Conservation (phyloP, 176 grass and related monocot genomes). For the Triticum timopheevii region DNA sequence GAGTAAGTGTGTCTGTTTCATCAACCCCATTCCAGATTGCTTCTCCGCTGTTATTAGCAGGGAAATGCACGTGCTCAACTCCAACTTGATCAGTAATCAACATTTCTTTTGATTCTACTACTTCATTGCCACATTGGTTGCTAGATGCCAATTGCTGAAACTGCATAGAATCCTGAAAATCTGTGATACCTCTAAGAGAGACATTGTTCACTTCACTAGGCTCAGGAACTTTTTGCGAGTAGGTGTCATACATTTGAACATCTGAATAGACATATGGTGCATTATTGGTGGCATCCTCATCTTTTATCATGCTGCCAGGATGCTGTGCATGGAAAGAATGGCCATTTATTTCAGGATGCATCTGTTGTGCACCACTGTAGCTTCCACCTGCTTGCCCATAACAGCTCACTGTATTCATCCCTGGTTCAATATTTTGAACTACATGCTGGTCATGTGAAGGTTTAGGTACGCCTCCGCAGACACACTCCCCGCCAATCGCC, state of each 20-base stretch:
- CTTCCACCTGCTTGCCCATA: slow-evolving; percentile 35
- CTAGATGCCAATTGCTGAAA: slow-evolving; percentile 42
- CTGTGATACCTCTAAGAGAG: slow-evolving; percentile 41
- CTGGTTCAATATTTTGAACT: slow-evolving; percentile 46
- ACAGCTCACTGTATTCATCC: slow-evolving; percentile 24
- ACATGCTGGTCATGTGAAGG: slow-evolving; percentile 29
- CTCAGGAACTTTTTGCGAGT: slow-evolving; percentile 39
- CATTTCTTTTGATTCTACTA: slow-evolving; percentile 39
- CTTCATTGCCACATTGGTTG: slow-evolving; percentile 40
- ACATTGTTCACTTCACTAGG: slow-evolving; percentile 28
- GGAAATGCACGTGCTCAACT: slow-evolving; percentile 35
- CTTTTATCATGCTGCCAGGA: slow-evolving; percentile 37
- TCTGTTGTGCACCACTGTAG: slow-evolving; percentile 35
- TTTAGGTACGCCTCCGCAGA: slow-evolving; percentile 38
- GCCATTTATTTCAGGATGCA: slow-evolving; percentile 43
- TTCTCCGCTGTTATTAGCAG: slow-evolving; percentile 19
- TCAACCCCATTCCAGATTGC: slow-evolving; percentile 41
- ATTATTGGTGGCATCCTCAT: slow-evolving; percentile 24
- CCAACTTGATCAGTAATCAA: slow-evolving; percentile 35
- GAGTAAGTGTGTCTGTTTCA: slow-evolving; percentile 20
- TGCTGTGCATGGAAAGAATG: slow-evolving; percentile 50
- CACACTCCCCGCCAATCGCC: slow-evolving; percentile 27
- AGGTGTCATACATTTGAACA: slow-evolving; percentile 43
- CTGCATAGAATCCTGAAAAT: slow-evolving; percentile 45
- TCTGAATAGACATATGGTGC: slow-evolving; percentile 44